phyloP scores from a whole-genome alignment of 1,284 basidiomycete species.

The Macrocystidia cucumis region DNA sequence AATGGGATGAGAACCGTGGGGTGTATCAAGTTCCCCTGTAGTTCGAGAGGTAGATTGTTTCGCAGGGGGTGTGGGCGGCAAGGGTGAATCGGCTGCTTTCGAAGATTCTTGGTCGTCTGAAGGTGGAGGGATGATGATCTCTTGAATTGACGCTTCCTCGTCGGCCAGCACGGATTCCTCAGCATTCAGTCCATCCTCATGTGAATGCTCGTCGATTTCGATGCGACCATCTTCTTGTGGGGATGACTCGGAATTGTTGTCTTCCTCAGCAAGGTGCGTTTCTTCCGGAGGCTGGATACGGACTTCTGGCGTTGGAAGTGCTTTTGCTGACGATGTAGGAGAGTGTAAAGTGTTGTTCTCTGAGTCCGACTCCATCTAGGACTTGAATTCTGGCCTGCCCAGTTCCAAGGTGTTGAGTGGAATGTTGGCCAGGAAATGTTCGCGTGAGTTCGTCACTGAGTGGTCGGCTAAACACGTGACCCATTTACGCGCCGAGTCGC shows the following conservation, averaged over 20 bases:
- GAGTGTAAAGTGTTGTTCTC: no score
- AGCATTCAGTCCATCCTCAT: not conserved
- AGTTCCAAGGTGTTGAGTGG: no score
- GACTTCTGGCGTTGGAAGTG: no score
- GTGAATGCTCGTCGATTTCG: not conserved
- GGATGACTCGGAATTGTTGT: not conserved
- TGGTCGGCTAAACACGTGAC: no score
- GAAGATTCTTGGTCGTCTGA: not conserved
- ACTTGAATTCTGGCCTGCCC: no score
- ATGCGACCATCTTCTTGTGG: not conserved
- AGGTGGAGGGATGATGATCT: conserved; percentile 3
- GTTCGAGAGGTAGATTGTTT: conserved; percentile 8
- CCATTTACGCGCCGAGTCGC: no score
- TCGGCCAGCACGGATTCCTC: not conserved
- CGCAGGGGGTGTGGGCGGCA: conserved; percentile 13
- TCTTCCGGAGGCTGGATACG: no score
- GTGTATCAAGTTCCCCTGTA: conserved; percentile 1
- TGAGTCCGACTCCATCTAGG: no score
- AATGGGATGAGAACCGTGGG: not conserved
- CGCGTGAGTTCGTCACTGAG: no score
- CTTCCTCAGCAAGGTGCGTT: not conserved
- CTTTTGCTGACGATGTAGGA: no score
- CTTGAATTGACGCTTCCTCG: not conserved
- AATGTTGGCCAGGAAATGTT: no score
- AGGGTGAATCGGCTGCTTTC: conserved; percentile 2